A percentile compares a stretch with the other conserved stretches of the same genome.
Evolutionary conservation across 148 eudicot genomes (phyloP).

Genomic region (Linanthus parryae): DNA sequence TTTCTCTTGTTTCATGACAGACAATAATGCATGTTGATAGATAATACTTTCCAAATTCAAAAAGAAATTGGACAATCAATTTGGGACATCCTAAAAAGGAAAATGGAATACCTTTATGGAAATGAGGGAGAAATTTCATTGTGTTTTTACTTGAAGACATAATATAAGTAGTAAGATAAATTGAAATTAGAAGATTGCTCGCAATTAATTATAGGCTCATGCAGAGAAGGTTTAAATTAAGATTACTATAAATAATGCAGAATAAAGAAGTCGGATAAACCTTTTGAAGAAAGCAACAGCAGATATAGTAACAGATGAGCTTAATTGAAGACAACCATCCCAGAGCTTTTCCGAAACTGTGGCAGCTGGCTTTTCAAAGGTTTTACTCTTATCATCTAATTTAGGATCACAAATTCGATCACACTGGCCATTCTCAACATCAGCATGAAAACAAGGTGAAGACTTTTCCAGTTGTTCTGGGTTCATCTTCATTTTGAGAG

Average conservation of each 20-base stretch:
- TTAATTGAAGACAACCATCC: conserved; percentile 65
- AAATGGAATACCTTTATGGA: too few species aligned
- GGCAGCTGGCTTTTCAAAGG: conserved; percentile 18
- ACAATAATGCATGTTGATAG: too few species aligned
- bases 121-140: too few species aligned
- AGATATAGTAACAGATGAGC: conserved; percentile 43
- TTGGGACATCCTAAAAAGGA: too few species aligned
- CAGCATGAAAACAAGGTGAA: conserved; percentile 11
- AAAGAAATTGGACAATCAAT: too few species aligned
- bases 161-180: too few species aligned
- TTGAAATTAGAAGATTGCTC: too few species aligned
- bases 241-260: conserved; percentile 1
- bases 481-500: conserved; percentile 10
- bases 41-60: too few species aligned
- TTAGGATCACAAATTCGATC: conserved; percentile 13
- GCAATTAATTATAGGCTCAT: too few species aligned
- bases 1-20: too few species aligned
- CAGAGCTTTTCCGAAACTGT: conserved; percentile 45
- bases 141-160: too few species aligned
- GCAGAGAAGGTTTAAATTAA: too few species aligned
- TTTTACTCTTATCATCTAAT: conserved; percentile 23
- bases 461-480: conserved; percentile 11
- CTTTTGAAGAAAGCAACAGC: conserved; percentile 65
- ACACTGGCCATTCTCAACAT: conserved; percentile 16
- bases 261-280: conserved; percentile 26